Evolutionary conservation across 768 basidiomycete species (phyloP), one percentile per base, ranked within the genome.

Genomic region (Tylopilus rubrobrunneus): DNA sequence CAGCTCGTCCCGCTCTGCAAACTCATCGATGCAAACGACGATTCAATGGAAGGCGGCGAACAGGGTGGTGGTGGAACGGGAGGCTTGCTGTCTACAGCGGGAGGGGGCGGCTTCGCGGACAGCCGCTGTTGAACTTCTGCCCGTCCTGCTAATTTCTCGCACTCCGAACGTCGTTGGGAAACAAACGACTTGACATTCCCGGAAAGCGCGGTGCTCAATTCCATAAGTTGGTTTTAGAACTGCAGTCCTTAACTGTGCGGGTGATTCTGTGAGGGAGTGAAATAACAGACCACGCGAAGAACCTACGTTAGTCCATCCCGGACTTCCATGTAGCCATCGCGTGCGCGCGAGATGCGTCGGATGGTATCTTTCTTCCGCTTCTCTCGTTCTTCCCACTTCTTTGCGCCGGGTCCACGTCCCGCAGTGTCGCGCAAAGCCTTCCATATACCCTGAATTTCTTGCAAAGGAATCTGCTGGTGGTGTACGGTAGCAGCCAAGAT

Each of bases 291-390:
- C 37, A 48, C 40, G 36, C 31, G 28, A 52, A 49, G 37, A 44
- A 84, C 89, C 56, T 66, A 91, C 89, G 82, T 83, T 41, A 95
- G 67, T 15, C 94, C 94, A 66, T 89, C 87, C 7, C 87, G 77
- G 33, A 93, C 86, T 68, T 97, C 91, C 76, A 85, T 84, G 66
- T 94, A 98, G 7, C 81, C 81, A 62, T 94, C 92, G 25, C 87
- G 78, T 1, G 91, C 87, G n/a, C 79, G 74, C 3, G 79, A 81
- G 59, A 97, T 88, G 44, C 86, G 75, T 48, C 81, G 74, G 19
- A 87, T 79, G 5, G 83, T 77, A 25, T 94, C 91, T 60, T 85
- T 86, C 71, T 91, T 87, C 59, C 77, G 77, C 65, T 83, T 85
- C 66, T 94, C 91, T 50, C 87, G 78, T 51, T 89, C 89, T 49